These are phyloP conservation scores for Fraxinus albicans DNA, from an alignment of 305 asterid species.

Conservation along the genomic window DNA sequence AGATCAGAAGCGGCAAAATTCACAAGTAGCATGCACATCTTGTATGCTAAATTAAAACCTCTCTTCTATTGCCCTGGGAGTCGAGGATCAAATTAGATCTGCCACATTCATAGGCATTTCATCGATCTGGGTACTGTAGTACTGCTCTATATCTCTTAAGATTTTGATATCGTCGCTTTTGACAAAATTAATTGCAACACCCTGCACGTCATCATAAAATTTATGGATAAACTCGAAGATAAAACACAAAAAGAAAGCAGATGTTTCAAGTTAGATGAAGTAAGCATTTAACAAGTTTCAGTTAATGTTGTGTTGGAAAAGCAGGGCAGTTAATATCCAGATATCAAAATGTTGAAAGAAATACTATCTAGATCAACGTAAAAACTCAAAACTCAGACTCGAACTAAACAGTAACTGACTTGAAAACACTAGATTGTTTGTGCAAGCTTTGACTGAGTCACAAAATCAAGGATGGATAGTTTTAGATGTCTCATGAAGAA, in stretches of 20 bases:
- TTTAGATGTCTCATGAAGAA: neutral
- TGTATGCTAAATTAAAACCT: neutral
- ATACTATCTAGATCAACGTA: neutral
- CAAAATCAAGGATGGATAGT: neutral
- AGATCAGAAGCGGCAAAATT: neutral
- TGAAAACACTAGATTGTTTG: neutral
- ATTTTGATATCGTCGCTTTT: constrained; percentile 91
- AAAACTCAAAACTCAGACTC: neutral
- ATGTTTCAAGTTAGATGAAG: neutral
- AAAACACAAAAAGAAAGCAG: neutral
- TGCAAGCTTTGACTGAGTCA: neutral
- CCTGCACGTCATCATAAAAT: constrained; percentile 44
- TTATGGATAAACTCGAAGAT: neutral
- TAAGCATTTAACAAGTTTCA: neutral
- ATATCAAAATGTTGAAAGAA: neutral
- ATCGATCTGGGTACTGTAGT: constrained; percentile 90
- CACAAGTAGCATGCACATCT: neutral
- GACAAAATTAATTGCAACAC: constrained; percentile 91
- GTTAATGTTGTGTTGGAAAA: neutral
- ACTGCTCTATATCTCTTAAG: constrained; percentile 86
- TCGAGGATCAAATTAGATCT: constrained; percentile 54
- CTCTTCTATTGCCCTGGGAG: neutral
- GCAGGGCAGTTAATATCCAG: neutral
- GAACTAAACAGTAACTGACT: neutral
- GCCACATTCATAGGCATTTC: constrained; percentile 99